phyloP scores from a whole-genome alignment of 2,329 filamentous ascomycete species.

The Coccinonectria pachysandricola region DNA sequence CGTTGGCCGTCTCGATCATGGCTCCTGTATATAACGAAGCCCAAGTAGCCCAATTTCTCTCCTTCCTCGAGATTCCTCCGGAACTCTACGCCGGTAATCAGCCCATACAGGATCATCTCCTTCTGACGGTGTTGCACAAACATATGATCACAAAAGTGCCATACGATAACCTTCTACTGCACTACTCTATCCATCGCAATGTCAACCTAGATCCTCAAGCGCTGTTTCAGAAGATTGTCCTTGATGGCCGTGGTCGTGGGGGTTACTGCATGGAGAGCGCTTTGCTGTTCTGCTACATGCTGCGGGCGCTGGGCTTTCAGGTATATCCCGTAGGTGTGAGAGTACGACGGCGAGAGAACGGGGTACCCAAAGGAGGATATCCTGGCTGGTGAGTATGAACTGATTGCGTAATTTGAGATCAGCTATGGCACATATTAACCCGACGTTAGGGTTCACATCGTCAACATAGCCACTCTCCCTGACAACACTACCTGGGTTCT shows the following conservation, averaged over 20 bases:
- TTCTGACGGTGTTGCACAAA: slow-evolving; percentile 30
- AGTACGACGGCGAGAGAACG: slow-evolving; percentile 29
- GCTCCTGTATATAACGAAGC: slow-evolving; percentile 18
- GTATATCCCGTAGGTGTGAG: slow-evolving; percentile 47
- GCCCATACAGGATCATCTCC: slow-evolving; percentile 17
- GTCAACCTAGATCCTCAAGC: slow-evolving; percentile 34
- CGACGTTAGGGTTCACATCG: slow-evolving; percentile 39
- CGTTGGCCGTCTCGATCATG: slow-evolving; percentile 11
- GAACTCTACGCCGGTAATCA: slow-evolving; percentile 18
- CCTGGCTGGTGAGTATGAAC: slow-evolving; percentile 32
- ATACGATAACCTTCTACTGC: slow-evolving; percentile 46
- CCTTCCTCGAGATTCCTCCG: slow-evolving; percentile 17
- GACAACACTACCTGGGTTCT: slow-evolving; percentile 38
- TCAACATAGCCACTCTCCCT: slow-evolving; percentile 48
- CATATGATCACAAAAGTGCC: slow-evolving; percentile 41
- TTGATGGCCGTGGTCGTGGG: slow-evolving; percentile 31
- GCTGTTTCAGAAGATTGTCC: slow-evolving; percentile 40
- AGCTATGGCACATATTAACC: too few species aligned
- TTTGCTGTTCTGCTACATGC: slow-evolving; percentile 42
- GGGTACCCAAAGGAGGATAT: slow-evolving; percentile 32
- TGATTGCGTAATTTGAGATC: too few species aligned
- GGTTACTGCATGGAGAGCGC: slow-evolving; percentile 53
- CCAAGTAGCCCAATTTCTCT: slow-evolving; percentile 20
- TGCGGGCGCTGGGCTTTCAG: slow-evolving; percentile 40
- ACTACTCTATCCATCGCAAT: slow-evolving; percentile 33